Evolutionary conservation across 1,284 basidiomycete genomes (phyloP).

Genomic region (Apiotrichum gracile): DNA sequence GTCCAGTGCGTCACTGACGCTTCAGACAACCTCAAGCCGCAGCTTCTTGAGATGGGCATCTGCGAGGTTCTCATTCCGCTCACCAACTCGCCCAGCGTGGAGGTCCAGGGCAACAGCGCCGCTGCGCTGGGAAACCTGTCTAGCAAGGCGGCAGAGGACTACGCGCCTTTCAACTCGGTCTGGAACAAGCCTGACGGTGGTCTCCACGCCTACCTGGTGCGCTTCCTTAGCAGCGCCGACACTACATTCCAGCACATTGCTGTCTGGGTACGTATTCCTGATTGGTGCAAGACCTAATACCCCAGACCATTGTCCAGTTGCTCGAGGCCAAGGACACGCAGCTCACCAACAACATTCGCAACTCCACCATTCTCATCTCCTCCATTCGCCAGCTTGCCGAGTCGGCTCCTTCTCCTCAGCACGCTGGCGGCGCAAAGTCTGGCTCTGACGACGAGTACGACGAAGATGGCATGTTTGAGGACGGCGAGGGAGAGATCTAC

Average conservation of each 20-base stretch:
- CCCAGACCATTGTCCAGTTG: constrained; percentile 82
- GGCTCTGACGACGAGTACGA: constrained; percentile 59
- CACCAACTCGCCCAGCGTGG: constrained; percentile 90
- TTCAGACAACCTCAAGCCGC: constrained; percentile 86
- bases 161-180: constrained; percentile 94
- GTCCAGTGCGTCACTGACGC: neutral
- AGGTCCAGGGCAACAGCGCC: constrained; percentile 98
- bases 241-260: constrained; percentile 99
- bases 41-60: constrained; percentile 95
- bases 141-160: constrained; percentile 90
- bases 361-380: constrained; percentile 69
- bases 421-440: neutral
- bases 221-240: constrained; percentile 89
- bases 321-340: constrained; percentile 91
- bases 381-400: constrained; percentile 75
- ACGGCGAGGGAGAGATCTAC: constrained; percentile 63
- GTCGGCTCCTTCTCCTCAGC: constrained; percentile 63
- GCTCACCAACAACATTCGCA: constrained; percentile 80
- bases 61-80: constrained; percentile 96
- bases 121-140: constrained; percentile 96
- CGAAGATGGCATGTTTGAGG: constrained; percentile 62
- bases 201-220: constrained; percentile 88
- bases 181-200: constrained; percentile 98
- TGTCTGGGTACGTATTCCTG: constrained; percentile 61
- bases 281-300: neutral